Conservation (phyloP, 176 grass and related monocot genomes). For the Alloteropsis semialata region DNA sequence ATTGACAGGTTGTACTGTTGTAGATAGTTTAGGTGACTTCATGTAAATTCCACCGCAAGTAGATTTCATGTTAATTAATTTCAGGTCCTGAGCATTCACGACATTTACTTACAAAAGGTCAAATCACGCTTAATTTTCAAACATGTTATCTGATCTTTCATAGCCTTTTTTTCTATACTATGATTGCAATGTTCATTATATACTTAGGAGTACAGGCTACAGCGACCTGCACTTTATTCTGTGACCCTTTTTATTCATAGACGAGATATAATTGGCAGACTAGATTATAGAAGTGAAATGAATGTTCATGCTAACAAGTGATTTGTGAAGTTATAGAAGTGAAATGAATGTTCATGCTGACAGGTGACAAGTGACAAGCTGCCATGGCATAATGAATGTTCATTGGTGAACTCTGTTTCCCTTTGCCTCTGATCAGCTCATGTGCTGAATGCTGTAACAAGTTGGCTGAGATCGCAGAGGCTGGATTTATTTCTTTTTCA, state of each 20-base stretch:
- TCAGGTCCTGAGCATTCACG: not conserved
- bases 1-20: not conserved
- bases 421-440: too few relatives aligned
- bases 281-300: too few relatives aligned
- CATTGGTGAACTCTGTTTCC: too few relatives aligned
- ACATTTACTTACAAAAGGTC: not conserved
- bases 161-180: not conserved
- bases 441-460: too few relatives aligned
- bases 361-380: too few relatives aligned
- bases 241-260: not conserved
- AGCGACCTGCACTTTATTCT: not conserved
- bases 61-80: conserved; percentile 14
- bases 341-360: not conserved
- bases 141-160: not conserved
- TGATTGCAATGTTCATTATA: not conserved
- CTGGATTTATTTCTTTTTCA: too few relatives aligned
- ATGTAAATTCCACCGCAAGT: not conserved
- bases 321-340: not conserved
- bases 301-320: too few relatives aligned
- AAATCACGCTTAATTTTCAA: not conserved
- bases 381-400: too few relatives aligned
- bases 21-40: not conserved
- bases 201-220: too few relatives aligned
- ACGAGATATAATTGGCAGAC: too few relatives aligned
- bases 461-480: too few relatives aligned